These are phyloP conservation scores for Dacryopinax spathularia DNA, from an alignment of 768 basidiomycete species.

Conservation along the genomic window DNA sequence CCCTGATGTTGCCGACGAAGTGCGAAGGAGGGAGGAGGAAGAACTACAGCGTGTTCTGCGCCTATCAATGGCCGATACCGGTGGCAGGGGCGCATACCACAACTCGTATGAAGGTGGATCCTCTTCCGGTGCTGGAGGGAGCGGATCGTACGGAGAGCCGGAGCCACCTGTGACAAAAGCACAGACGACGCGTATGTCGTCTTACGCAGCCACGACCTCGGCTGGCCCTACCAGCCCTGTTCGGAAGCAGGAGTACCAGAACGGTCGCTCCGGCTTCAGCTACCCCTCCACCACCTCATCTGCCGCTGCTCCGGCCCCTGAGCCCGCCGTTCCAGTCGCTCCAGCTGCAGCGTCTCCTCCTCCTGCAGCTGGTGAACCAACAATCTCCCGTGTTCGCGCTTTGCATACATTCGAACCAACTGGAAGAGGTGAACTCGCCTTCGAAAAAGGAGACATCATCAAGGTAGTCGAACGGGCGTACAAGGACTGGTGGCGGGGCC, in stretches of 20 bases:
- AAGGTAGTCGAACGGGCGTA: constrained; percentile 89
- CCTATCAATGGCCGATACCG: constrained; percentile 83
- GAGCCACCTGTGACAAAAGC: background rate
- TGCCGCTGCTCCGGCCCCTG: constrained; percentile 8
- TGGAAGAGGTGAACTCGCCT: constrained; percentile 78
- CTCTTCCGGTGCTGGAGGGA: constrained; percentile 7
- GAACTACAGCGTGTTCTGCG: constrained; percentile 87
- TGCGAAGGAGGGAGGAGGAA: constrained; percentile 76
- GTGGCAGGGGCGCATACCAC: constrained; percentile 38
- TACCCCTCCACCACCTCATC: constrained; percentile 17
- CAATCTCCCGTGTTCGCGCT: constrained; percentile 74
- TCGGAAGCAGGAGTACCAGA: background rate
- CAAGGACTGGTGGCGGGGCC: constrained; percentile 95
- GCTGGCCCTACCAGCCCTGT: constrained; percentile 7
- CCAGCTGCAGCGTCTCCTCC: constrained; percentile 15
- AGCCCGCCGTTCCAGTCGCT: constrained; percentile 16
- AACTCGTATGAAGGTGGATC: constrained; percentile 9
- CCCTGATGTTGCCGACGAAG: constrained; percentile 60
- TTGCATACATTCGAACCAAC: constrained; percentile 78
- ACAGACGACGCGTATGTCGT: background rate
- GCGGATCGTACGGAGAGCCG: background rate
- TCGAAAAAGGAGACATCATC: constrained; percentile 85
- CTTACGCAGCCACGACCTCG: constrained; percentile 9
- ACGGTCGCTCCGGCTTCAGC: background rate
- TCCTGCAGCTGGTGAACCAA: constrained; percentile 16